Conservation (phyloP, 768 basidiomycete genomes). For the Boletus rubropictus region DNA sequence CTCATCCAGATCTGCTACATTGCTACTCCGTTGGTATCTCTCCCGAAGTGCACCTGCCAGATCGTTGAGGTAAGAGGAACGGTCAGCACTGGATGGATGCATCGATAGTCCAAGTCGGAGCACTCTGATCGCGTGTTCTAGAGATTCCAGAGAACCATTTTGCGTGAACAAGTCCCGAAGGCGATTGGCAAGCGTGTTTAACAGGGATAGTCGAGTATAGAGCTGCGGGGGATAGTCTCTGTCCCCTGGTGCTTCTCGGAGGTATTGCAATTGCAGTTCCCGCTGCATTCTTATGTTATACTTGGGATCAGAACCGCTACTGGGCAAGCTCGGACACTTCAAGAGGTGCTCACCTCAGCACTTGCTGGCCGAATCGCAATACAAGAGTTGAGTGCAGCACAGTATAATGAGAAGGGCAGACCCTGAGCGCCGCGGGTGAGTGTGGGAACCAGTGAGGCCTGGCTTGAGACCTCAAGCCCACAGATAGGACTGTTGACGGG, state of each 20-base stretch:
- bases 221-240: too few species aligned
- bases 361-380: not conserved
- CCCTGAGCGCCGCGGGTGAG: too few species aligned
- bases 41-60: constrained; percentile 4
- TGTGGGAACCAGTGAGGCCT: too few species aligned
- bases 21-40: not conserved
- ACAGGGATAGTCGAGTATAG: not conserved
- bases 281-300: not conserved
- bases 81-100: not conserved
- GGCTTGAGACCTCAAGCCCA: too few species aligned
- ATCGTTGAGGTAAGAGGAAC: not conserved
- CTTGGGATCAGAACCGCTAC: not conserved
- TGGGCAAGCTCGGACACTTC: not conserved
- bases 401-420: not conserved
- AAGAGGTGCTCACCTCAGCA: not conserved
- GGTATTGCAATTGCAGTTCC: not conserved
- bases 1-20: constrained; percentile 4
- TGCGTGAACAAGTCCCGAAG: not conserved
- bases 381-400: not conserved
- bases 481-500: too few species aligned
- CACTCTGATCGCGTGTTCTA: not conserved
- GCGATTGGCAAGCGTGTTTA: not conserved
- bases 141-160: not conserved
- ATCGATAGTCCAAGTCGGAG: constrained; percentile 1
- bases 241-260: not conserved